Evolutionary conservation across 768 basidiomycete genomes (phyloP).

Genomic region (Tricholoma matsutake): DNA sequence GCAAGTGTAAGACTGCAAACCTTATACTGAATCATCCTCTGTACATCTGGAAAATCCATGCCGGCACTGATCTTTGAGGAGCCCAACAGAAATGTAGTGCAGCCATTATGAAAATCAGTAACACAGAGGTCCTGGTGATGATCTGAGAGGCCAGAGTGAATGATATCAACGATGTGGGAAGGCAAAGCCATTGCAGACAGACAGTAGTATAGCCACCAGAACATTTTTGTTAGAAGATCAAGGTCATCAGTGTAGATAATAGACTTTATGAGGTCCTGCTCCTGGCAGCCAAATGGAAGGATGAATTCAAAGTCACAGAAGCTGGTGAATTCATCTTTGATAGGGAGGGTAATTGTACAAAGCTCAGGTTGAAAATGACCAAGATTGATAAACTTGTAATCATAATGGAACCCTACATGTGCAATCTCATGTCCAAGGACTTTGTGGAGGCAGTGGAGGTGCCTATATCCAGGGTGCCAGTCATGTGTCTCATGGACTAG

Average conservation of each 20-base stretch:
- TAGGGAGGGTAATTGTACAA: background rate
- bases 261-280: background rate
- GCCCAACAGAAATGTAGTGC: background rate
- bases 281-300: background rate
- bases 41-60: background rate
- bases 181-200: background rate
- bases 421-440: background rate
- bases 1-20: background rate
- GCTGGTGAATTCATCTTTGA: background rate
- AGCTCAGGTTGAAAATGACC: background rate
- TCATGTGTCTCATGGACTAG: background rate
- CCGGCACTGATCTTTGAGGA: background rate
- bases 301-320: background rate
- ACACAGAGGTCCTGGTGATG: background rate
- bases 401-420: background rate
- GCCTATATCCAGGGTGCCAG: background rate
- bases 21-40: background rate
- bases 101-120: background rate
- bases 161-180: background rate
- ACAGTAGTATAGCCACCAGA: background rate
- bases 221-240: background rate
- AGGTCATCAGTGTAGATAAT: slow-evolving; percentile 2
- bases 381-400: background rate
- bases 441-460: background rate
- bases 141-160: background rate